These are phyloP conservation scores for Ophiosphaerella korrae DNA, from an alignment of 2,329 filamentous ascomycete genomes.

Conservation along the genomic window DNA sequence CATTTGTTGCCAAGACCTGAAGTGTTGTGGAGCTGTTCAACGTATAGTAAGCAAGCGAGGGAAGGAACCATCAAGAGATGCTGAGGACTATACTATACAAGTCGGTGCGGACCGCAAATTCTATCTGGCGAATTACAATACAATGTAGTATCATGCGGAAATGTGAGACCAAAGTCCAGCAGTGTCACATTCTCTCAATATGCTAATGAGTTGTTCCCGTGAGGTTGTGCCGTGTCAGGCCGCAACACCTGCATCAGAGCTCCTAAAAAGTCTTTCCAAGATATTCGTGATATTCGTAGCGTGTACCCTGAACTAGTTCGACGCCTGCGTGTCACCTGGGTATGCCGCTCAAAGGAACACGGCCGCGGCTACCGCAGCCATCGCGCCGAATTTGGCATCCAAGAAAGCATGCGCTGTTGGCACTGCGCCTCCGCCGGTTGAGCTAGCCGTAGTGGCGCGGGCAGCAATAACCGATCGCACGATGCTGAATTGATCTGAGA, in stretches of 20 bases:
- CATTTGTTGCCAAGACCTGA: slow-evolving; percentile 1
- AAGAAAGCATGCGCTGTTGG: slow-evolving; percentile 29
- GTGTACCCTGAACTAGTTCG: not conserved
- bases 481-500: slow-evolving; percentile 37
- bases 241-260: too few species aligned
- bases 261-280: not conserved
- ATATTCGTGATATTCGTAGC: not conserved
- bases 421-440: slow-evolving; percentile 18
- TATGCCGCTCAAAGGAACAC: slow-evolving; percentile 27
- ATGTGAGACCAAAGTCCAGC: too few species aligned
- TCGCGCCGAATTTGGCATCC: slow-evolving; percentile 28
- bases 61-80: too few species aligned
- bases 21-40: not conserved
- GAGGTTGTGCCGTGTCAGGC: too few species aligned
- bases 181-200: too few species aligned
- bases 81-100: too few species aligned
- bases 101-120: too few species aligned
- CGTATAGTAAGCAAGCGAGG: not conserved
- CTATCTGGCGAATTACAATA: too few species aligned
- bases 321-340: not conserved
- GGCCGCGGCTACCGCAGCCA: slow-evolving; percentile 36
- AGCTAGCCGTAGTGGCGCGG: slow-evolving; percentile 20
- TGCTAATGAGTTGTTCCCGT: too few species aligned
- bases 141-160: too few species aligned
- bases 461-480: slow-evolving; percentile 28